A percentile compares a stretch with the other conserved stretches of the same genome.
phyloP scores from a whole-genome alignment of 164 flowering plant genomes.

The Vitis rotundifolia region DNA sequence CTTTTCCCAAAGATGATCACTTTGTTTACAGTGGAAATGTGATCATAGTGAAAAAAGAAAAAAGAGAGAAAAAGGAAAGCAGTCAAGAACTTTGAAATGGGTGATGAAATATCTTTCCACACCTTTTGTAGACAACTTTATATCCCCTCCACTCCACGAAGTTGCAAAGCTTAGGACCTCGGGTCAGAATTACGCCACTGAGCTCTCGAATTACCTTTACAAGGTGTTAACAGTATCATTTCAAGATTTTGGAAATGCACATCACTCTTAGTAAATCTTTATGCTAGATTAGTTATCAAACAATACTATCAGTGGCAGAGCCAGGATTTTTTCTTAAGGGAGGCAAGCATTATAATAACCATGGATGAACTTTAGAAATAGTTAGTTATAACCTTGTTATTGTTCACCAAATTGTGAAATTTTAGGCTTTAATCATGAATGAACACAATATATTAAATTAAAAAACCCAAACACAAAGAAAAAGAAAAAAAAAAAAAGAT shows the following conservation, averaged over 20 bases:
- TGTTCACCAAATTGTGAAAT: no score
- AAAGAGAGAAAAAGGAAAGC: no score
- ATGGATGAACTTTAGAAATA: no score
- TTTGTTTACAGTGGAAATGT: not conserved
- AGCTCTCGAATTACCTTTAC: slow-evolving; percentile 83
- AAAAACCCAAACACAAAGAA: no score
- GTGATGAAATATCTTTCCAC: not conserved
- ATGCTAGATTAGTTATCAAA: not conserved
- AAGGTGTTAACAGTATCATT: not conserved
- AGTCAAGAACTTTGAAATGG: no score
- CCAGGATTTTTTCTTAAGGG: no score
- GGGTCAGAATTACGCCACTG: slow-evolving; percentile 76
- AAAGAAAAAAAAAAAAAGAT: no score
- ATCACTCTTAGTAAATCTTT: not conserved
- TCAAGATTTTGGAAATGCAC: not conserved
- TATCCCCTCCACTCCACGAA: slow-evolving; percentile 94
- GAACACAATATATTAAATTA: no score
- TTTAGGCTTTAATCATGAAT: no score
- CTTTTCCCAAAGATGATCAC: not conserved
- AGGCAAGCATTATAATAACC: no score
- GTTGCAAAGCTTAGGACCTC: slow-evolving; percentile 92
- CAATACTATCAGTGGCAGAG: not conserved
- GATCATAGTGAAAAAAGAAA: not conserved
- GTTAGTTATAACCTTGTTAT: no score
- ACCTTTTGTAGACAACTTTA: slow-evolving; percentile 95